Percentiles rank a stretch among this genome's conserved stretches.
These are phyloP conservation scores for Calonectria montana DNA, from an alignment of 2,329 filamentous ascomycete species.

Conservation along the genomic window DNA sequence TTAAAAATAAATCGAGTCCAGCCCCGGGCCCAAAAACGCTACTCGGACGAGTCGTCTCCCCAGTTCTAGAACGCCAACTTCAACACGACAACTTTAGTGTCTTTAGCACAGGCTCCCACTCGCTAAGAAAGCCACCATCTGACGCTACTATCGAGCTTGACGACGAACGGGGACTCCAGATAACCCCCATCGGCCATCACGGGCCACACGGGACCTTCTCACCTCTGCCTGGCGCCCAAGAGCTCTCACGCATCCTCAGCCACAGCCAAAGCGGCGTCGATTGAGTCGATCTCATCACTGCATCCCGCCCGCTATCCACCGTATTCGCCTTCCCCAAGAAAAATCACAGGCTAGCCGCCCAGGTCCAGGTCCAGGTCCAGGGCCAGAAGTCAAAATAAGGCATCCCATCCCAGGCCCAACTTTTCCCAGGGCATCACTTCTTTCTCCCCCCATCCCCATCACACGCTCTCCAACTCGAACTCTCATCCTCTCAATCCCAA, in stretches of 20 bases:
- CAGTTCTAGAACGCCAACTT: constrained; percentile 22
- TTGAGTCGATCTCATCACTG: constrained; percentile 1
- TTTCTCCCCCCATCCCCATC: constrained; percentile 13
- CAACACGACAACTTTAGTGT: constrained; percentile 5
- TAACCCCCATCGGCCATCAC: constrained; percentile 5
- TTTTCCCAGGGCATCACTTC: constrained; percentile 26
- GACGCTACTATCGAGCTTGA: constrained; percentile 6
- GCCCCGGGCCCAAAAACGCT: constrained; percentile 4
- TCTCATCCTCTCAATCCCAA: neutral
- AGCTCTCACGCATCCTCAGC: constrained; percentile 1
- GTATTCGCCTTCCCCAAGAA: constrained; percentile 33
- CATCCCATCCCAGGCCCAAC: constrained; percentile 32
- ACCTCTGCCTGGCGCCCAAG: neutral
- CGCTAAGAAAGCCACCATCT: constrained; percentile 21
- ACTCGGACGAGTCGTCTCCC: constrained; percentile 1
- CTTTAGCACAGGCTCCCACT: neutral
- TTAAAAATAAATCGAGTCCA: constrained; percentile 12
- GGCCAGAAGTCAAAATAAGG: constrained; percentile 41
- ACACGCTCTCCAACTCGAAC: constrained; percentile 10
- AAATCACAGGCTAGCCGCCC: constrained; percentile 37
- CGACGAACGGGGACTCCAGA: neutral
- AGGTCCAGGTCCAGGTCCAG: constrained; percentile 26
- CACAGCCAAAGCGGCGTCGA: constrained; percentile 4
- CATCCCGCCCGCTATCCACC: neutral
- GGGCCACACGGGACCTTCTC: neutral